Evolutionary conservation across 805 yeast genomes (phyloP).

Genomic region (Metschnikowia baotianmanensis): DNA sequence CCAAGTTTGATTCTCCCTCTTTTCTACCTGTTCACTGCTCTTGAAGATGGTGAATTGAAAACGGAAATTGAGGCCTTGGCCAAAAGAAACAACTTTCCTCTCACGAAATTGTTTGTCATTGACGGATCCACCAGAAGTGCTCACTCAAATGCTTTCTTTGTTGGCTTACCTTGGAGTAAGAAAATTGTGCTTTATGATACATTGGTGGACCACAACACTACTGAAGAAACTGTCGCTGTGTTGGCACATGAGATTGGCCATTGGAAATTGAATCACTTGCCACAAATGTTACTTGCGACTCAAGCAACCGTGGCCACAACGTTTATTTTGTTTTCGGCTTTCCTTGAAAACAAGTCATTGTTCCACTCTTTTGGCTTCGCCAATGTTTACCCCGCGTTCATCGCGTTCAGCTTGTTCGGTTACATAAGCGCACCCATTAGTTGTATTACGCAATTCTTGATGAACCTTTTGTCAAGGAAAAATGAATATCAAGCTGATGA

Average conservation of each 20-base stretch:
- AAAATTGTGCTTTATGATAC: conserved; percentile 94
- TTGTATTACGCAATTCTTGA: conserved; percentile 59
- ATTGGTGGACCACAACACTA: conserved; percentile 73
- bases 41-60: conserved; percentile 87
- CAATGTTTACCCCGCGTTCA: conserved; percentile 61
- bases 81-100: conserved; percentile 72
- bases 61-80: conserved; percentile 80
- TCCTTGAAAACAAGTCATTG: conserved; percentile 75
- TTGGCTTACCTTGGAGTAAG: conserved; percentile 96
- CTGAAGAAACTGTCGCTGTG: conserved; percentile 85
- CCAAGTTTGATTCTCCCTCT: conserved; percentile 90
- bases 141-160: conserved; percentile 95
- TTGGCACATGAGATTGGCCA: conserved; percentile 99
- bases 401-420: conserved; percentile 78
- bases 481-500: conserved; percentile 94
- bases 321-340: conserved; percentile 74
- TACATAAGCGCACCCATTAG: conserved; percentile 80
- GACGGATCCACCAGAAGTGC: conserved; percentile 97
- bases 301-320: conserved; percentile 63
- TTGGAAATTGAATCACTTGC: conserved; percentile 88
- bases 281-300: conserved; percentile 65
- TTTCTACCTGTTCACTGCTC: conserved; percentile 87
- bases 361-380: conserved; percentile 77
- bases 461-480: conserved; percentile 73
- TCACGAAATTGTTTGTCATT: conserved; percentile 78